Base-by-base conservation (phyloP, 2,329 filamentous ascomycete genomes). In the Cephalotrichum gorgonifer region DNA sequence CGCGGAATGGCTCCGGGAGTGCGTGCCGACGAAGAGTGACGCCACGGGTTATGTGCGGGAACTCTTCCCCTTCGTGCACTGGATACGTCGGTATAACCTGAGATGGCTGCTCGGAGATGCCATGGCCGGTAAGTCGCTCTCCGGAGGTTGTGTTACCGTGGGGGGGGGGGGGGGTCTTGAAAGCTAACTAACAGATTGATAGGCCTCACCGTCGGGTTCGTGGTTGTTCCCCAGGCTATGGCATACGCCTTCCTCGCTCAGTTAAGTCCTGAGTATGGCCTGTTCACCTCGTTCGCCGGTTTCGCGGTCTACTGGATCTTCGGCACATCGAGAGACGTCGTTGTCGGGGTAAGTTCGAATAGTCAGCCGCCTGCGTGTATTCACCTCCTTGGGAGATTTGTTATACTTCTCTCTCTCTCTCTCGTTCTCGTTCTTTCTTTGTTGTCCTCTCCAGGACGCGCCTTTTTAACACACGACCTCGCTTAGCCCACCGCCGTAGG, bases 241-340 rank as follows among this genome's bases (percentile, higher is more conserved):
- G 85, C 86, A 1, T 91, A 91, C 60, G 85, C 86, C 12, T 68
- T 81, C 30, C 71, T 91, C 22, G 86, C 86, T 23, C 70, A 80
- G 39, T 69, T 91, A 15, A 72, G 74, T 0, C 74, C 81, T 3
- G 75, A 88, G 56, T 90, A 78, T 57, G 86, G 86, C 31, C 70
- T 91, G 0, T 91, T 91, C 65, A 87, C 86, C 0, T 89, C 86
- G 0, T 91, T 91, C 59, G 85, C 88, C 63, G 86, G 86, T 45
- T 85, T 87, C 28, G 66, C 88, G 47, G 72, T 88, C 47, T 91
- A 91, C 66, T 90, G 86, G 85, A 77, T 88, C 50, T 90, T 90
- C 60, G 86, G 85, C 31, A 90, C 86, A 0, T 90, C 86, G 7
- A 90, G 89, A 59, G 86, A 91, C 62, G 89, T 91, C 60, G 88